A percentile compares a stretch with the other conserved stretches of the same genome.
Evolutionary conservation across 2,329 filamentous ascomycete species (phyloP).

Genomic region (Epichloe gansuensis): DNA sequence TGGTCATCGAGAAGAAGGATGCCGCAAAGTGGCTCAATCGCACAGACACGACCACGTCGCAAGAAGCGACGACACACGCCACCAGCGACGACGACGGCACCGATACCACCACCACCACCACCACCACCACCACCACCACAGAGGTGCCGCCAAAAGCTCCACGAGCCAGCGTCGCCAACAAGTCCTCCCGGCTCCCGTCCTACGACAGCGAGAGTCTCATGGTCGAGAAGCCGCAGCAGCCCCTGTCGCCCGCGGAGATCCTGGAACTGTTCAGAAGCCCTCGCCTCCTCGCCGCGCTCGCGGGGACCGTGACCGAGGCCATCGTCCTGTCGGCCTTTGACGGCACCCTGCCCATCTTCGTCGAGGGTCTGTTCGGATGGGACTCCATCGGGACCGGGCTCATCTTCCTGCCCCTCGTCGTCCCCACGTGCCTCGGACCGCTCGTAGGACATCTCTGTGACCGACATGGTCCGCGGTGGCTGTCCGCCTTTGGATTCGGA

Average conservation of each 20-base stretch:
- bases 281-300: slow-evolving; percentile 21
- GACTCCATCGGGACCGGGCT: slow-evolving; percentile 21
- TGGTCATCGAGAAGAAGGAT: slow-evolving; percentile 21
- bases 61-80: neutral
- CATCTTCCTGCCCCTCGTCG: slow-evolving; percentile 22
- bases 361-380: slow-evolving; percentile 19
- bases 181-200: neutral
- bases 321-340: slow-evolving; percentile 21
- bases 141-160: neutral
- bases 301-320: slow-evolving; percentile 23
- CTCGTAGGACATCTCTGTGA: slow-evolving; percentile 20
- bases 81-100: neutral
- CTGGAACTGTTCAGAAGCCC: slow-evolving; percentile 17
- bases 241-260: slow-evolving; percentile 9
- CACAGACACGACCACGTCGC: neutral
- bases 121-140: neutral
- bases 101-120: neutral
- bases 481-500: slow-evolving; percentile 20
- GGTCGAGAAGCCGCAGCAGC: neutral
- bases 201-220: neutral
- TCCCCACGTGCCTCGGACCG: slow-evolving; percentile 20
- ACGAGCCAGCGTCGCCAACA: neutral
- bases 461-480: slow-evolving; percentile 23
- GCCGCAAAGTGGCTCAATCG: slow-evolving; percentile 16
- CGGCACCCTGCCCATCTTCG: slow-evolving; percentile 21